A percentile compares a stretch with the other conserved stretches of the same genome.
These are phyloP conservation scores for Chalciporus chontae DNA, from an alignment of 768 basidiomycete genomes.

Conservation along the genomic window DNA sequence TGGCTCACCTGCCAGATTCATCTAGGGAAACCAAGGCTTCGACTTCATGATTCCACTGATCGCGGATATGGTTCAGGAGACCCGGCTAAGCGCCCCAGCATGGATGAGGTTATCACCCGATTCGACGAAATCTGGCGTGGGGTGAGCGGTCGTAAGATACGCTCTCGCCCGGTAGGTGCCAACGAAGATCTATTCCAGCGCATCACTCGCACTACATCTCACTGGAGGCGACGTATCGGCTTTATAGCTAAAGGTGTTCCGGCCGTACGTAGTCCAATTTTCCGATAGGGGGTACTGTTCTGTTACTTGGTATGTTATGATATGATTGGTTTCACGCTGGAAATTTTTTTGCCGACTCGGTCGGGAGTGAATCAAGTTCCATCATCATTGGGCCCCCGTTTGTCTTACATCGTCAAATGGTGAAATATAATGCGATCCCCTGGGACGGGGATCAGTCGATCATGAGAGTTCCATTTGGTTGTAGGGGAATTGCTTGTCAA, in stretches of 20 bases:
- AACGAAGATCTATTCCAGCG: constrained; percentile 1
- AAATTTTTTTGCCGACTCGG: too few relatives aligned
- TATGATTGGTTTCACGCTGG: too few relatives aligned
- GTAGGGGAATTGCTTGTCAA: too few relatives aligned
- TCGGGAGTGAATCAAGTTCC: too few relatives aligned
- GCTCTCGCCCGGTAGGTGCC: constrained; percentile 18
- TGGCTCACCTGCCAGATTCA: neutral
- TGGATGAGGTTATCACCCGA: constrained; percentile 31
- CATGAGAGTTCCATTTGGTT: too few relatives aligned
- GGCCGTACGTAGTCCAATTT: too few relatives aligned
- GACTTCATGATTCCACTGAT: constrained; percentile 32
- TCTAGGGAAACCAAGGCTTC: constrained; percentile 8
- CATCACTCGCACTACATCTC: constrained; percentile 1
- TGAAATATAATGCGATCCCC: too few relatives aligned
- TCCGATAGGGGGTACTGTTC: too few relatives aligned
- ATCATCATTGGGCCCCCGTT: too few relatives aligned
- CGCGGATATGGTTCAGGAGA: constrained; percentile 34
- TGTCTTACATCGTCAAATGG: too few relatives aligned
- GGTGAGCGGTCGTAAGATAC: constrained; percentile 21
- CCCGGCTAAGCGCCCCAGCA: constrained; percentile 32
- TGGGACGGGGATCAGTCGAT: too few relatives aligned
- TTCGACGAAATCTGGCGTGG: constrained; percentile 21
- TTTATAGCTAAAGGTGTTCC: constrained; percentile 16
- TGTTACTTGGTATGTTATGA: too few relatives aligned
- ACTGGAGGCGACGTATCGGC: constrained; percentile 16